Base-by-base conservation (phyloP, 371 early-diverging fungal species). In the Mortierella sp. region DNA sequence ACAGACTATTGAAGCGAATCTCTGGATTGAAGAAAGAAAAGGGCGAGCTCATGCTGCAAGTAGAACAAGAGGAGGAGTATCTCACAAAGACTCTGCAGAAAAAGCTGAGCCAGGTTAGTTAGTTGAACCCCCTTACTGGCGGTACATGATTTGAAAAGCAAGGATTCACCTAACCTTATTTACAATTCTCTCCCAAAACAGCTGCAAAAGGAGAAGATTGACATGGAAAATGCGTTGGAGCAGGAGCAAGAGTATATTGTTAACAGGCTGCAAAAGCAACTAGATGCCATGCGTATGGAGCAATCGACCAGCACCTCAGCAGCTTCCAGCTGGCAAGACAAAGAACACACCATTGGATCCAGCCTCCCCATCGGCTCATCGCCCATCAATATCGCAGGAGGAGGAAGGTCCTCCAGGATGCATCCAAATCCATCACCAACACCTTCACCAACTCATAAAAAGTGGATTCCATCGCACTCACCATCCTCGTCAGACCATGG, bases 221-320 rank as follows among this genome's bases (percentile, higher is more conserved):
- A 94, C 62, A 85, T 95, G 85, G 95, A 95, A 64, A 93, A 90
- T 70, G 91, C 93, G 5, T 81, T 95, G 70, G 95, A 95, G 68
- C 94, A 93, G 77, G 95, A 95, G 66, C 95, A 95, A 77, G 95
- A 95, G 84, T 92, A 89, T 64, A 89, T 95, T 66, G 94, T 95
- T 47, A 95, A 95, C 73, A 88, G 85, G 60, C 83, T 91, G 47
- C 92, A 88, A 62, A 91, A 90, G 62, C 92, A 91, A 68, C 60
- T 90, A 62, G 92, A 91, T 58, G 83, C 86, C 10, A 73, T 90
- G 67, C 85, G 88, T 35, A 76, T 83, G 39, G 88, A 90, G 60
- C 75, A 70, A 12, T 71, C 77, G 22, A 37, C 66, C 20, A 75
- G 49, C 45, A 73, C 77, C 4, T 90, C 92, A 8, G 84, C 87